A percentile compares a stretch with the other conserved stretches of the same genome.
phyloP scores from a whole-genome alignment of 1,139 yeast species.

The Geotrichum candidum region DNA sequence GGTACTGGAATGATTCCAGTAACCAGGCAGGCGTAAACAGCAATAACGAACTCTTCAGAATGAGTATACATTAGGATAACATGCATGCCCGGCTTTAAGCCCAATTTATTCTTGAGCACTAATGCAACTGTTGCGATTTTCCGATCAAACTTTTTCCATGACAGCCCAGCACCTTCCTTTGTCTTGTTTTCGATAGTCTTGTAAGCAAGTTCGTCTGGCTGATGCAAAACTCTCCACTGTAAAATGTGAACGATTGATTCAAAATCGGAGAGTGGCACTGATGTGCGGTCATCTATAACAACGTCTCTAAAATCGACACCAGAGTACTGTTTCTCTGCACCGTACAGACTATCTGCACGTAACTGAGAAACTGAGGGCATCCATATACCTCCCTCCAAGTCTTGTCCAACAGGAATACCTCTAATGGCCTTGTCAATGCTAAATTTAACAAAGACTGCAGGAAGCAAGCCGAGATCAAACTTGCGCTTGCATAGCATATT shows the following conservation, averaged over 20 bases:
- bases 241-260: constrained; percentile 65
- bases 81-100: constrained; percentile 58
- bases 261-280: constrained; percentile 67
- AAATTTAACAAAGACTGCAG: constrained; percentile 77
- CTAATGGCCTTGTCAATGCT: constrained; percentile 62
- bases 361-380: constrained; percentile 60
- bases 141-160: constrained; percentile 83
- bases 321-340: constrained; percentile 58
- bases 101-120: constrained; percentile 46
- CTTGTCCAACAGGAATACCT: constrained; percentile 72
- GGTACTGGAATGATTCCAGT: constrained; percentile 82
- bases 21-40: constrained; percentile 78
- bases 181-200: constrained; percentile 48
- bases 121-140: constrained; percentile 68
- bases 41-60: constrained; percentile 79
- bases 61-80: constrained; percentile 81
- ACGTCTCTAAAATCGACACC: constrained; percentile 72
- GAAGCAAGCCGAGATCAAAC: constrained; percentile 69
- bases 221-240: constrained; percentile 69
- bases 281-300: constrained; percentile 72
- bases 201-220: constrained; percentile 77
- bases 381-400: constrained; percentile 80
- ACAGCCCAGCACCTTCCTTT: constrained; percentile 48
- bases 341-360: constrained; percentile 47
- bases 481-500: constrained; percentile 83